Evolutionary conservation across 345 rosid species (phyloP).

Genomic region (Citrus maxima): DNA sequence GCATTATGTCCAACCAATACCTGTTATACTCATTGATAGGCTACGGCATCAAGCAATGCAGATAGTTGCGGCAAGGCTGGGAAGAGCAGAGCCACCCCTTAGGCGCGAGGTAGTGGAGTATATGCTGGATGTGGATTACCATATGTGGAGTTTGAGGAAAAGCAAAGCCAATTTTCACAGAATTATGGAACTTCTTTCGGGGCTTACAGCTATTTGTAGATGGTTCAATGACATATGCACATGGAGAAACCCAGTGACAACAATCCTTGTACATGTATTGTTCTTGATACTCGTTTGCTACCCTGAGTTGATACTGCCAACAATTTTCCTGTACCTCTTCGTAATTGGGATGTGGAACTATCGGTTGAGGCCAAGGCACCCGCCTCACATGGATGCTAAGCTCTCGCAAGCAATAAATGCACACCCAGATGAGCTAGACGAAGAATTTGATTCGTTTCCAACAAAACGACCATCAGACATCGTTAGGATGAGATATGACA

Average conservation of each 20-base stretch:
- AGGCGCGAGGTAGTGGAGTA: constrained; percentile 85
- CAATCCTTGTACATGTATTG: constrained; percentile 67
- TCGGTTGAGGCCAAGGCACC: constrained; percentile 77
- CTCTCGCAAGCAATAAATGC: constrained; percentile 71
- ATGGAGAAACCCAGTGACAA: constrained; percentile 89
- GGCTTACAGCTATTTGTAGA: constrained; percentile 58
- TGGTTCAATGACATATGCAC: constrained; percentile 80
- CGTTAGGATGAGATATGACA: constrained; percentile 73
- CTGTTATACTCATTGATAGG: constrained; percentile 64
- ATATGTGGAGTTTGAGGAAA: constrained; percentile 90
- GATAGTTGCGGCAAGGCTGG: constrained; percentile 74
- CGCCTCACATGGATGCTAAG: constrained; percentile 88
- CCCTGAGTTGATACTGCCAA: constrained; percentile 86
- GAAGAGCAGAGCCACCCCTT: constrained; percentile 87
- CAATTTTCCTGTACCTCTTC: constrained; percentile 84
- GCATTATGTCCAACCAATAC: constrained; percentile 84
- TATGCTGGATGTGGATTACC: constrained; percentile 90
- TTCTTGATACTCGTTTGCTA: constrained; percentile 84
- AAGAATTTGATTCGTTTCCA: constrained; percentile 89
- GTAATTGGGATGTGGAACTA: constrained; percentile 94
- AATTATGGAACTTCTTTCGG: constrained; percentile 71
- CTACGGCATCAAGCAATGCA: constrained; percentile 87
- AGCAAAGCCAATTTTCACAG: constrained; percentile 92
- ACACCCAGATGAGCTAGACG: constrained; percentile 88
- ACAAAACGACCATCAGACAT: constrained; percentile 52